Conservation (phyloP, 1,284 basidiomycete genomes). For the Stygiomarasmius scandens region DNA sequence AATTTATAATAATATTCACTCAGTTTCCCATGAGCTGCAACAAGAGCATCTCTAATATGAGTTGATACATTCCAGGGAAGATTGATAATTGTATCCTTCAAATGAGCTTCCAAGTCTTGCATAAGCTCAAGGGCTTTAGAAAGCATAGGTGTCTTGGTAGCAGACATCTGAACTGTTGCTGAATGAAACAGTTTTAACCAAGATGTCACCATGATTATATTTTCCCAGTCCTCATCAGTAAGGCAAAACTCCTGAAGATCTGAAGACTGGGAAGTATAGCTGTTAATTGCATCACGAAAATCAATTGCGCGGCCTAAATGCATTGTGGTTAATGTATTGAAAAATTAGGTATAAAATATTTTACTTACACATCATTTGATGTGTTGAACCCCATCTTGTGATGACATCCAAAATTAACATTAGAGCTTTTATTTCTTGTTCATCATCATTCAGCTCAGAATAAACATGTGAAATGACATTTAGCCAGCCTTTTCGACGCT, state of each 20-base stretch:
- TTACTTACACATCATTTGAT: conserved; percentile 1
- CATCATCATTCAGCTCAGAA: no score
- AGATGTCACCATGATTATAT: conserved; percentile 4
- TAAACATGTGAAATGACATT: no score
- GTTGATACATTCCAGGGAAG: conserved; percentile 4
- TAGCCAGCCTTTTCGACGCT: no score
- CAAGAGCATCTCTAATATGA: conserved; percentile 17
- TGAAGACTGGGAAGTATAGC: conserved; percentile 15
- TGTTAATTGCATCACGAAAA: conserved; percentile 17
- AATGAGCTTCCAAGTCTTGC: conserved; percentile 17
- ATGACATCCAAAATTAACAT: background rate
- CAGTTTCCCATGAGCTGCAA: conserved; percentile 11
- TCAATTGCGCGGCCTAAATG: no score
- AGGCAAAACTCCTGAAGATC: conserved; percentile 22
- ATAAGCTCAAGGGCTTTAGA: conserved; percentile 22
- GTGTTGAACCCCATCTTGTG: background rate
- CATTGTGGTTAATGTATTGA: no score
- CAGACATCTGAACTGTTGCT: conserved; percentile 30
- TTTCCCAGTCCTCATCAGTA: conserved; percentile 22
- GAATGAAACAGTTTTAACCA: conserved; percentile 26
- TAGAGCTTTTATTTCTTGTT: background rate
- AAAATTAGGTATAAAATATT: no score
- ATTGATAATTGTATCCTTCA: background rate
- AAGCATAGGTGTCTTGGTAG: conserved; percentile 25
- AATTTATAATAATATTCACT: conserved; percentile 30